Evolutionary conservation across 805 yeast genomes (phyloP).

Genomic region (Starmerella scarabaei): DNA sequence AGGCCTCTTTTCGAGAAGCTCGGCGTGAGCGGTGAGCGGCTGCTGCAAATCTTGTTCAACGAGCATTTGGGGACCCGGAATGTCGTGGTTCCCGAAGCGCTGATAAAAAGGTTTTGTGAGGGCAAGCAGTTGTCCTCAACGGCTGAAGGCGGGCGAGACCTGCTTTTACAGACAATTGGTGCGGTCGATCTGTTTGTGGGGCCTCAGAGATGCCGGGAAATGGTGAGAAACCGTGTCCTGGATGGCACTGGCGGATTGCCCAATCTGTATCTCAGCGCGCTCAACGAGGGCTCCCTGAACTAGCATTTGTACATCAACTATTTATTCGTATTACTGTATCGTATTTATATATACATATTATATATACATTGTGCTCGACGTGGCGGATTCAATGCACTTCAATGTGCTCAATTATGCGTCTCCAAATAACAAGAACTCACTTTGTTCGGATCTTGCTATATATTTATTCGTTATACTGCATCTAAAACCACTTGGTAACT

Average conservation of each 20-base stretch:
- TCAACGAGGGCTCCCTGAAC: conserved; percentile 3
- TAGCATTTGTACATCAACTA: not conserved
- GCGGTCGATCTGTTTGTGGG: conserved; percentile 11
- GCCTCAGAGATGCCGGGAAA: conserved; percentile 5
- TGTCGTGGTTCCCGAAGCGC: conserved; percentile 7
- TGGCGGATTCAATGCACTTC: too few species aligned
- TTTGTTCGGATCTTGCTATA: too few species aligned
- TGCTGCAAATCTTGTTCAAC: conserved; percentile 14
- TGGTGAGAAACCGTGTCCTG: conserved; percentile 8
- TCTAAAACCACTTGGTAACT: too few species aligned
- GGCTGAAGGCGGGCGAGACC: not conserved
- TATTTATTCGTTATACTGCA: too few species aligned
- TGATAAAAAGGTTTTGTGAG: conserved; percentile 11
- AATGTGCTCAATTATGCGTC: too few species aligned
- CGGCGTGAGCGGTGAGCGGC: conserved; percentile 4
- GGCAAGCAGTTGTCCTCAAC: conserved; percentile 1
- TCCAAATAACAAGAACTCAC: too few species aligned
- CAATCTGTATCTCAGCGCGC: conserved; percentile 13
- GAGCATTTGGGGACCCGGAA: conserved; percentile 20
- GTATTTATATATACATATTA: not conserved
- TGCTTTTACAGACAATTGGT: conserved; percentile 9
- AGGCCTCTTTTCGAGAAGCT: conserved; percentile 12
- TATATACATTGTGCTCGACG: too few species aligned
- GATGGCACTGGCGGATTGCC: conserved; percentile 15
- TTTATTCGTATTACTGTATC: not conserved